Base-by-base conservation (phyloP, 495 filamentous ascomycete genomes). In the Penicillium lagena region DNA sequence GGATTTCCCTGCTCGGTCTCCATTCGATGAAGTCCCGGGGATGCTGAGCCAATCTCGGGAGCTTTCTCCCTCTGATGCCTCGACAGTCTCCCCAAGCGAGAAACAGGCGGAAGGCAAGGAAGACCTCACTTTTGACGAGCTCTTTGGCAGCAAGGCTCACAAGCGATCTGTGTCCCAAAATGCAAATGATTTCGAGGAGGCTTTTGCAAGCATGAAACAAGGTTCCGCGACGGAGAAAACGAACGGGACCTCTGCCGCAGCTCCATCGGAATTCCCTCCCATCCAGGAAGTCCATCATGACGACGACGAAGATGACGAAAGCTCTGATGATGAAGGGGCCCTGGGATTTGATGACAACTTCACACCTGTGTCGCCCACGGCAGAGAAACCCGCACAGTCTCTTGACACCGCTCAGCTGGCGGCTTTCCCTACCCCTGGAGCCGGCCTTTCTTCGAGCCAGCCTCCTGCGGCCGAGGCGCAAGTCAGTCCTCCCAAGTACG, bases 271-370 rank as follows among this genome's bases (percentile, higher is more conserved):
- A 56, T 97, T 97, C 66, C 94, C 94, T 30, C 93, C 93, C 1
- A 95, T 97, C 45, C 83, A 82, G 32, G 90, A 96, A 54, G 60
- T 96, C 30, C 82, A 83, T 35, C 73, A 84, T 39, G 87, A 93
- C 48, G 89, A 91, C 11, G 79, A 77, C 29, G 81, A 87, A 45
- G 55, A 65, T 12, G 83, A 74, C 45, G 89, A 90, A 30, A 89
- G 85, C 46, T 67, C 70, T 0, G 88, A 83, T n/a, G 83, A 77
- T 51, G 87, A 86, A 34, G 82, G 72, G 36, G 52, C 54, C n/a
- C 39, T 69, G 51, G 86, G 90, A 0, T 98, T 97, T 56, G 90
- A 90, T 44, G 91, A 98, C 58, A 83, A 96, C 55, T 96, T 97
- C 54, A 82, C 86, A 4, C 79, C 87, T 37, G 75, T 75, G 12